These are phyloP conservation scores for Quercus glauca DNA, from an alignment of 306 rosid species.

Conservation along the genomic window DNA sequence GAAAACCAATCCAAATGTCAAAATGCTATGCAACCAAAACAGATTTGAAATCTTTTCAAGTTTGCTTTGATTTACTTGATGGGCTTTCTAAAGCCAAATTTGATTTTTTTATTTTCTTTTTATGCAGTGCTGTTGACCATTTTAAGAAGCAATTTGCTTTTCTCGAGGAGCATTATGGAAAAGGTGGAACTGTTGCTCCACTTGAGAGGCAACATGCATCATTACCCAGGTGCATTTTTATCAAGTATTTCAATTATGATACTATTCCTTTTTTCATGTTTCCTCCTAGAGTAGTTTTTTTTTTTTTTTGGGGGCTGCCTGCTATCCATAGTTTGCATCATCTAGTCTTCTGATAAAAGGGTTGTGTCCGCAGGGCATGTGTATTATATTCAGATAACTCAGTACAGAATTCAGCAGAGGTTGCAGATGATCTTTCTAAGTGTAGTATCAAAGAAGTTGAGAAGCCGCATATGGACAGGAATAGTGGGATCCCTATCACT, in stretches of 20 bases:
- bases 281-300: constrained; percentile 12
- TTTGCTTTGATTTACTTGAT: background rate
- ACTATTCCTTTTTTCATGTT: background rate
- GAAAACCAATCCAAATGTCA: background rate
- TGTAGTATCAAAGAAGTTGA: constrained; percentile 80
- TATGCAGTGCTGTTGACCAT: constrained; percentile 90
- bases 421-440: constrained; percentile 76
- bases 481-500: constrained; percentile 48
- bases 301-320: background rate
- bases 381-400: constrained; percentile 71
- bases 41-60: background rate
- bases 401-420: constrained; percentile 53
- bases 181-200: constrained; percentile 74
- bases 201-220: constrained; percentile 98
- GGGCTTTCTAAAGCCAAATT: background rate
- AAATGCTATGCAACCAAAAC: background rate
- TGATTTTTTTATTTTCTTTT: background rate
- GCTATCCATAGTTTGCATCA: constrained; percentile 9
- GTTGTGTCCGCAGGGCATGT: constrained; percentile 60
- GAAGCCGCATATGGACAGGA: constrained; percentile 65
- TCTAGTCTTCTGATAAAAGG: constrained; percentile 23
- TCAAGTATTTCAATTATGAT: background rate
- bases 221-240: constrained; percentile 67
- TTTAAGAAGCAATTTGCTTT: constrained; percentile 97
- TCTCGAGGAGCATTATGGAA: constrained; percentile 95